phyloP scores from a whole-genome alignment of 176 grass and related monocot species.

The Musa schizocarpa region DNA sequence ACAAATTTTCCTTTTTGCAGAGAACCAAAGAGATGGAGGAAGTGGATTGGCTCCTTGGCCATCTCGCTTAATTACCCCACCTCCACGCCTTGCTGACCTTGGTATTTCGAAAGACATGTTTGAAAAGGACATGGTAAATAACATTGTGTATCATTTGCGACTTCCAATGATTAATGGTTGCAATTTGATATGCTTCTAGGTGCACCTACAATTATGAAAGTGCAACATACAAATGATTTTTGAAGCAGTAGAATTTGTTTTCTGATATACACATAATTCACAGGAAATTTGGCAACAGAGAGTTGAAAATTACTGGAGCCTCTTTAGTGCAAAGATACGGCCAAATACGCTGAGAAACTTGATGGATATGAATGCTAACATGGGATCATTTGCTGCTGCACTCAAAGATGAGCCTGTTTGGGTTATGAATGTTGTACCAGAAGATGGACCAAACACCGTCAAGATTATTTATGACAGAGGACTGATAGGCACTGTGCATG shows the following conservation, averaged over 20 bases:
- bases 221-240: not conserved
- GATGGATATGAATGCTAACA: slow-evolving; percentile 98
- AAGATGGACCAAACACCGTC: slow-evolving; percentile 88
- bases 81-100: slow-evolving; percentile 83
- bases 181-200: not conserved
- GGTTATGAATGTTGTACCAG: slow-evolving; percentile 92
- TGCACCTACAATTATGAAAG: not conserved
- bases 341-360: slow-evolving; percentile 69
- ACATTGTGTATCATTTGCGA: slow-evolving; percentile 4
- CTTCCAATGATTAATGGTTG: not conserved
- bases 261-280: slow-evolving; percentile 24
- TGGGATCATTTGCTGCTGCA: slow-evolving; percentile 90
- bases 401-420: slow-evolving; percentile 88
- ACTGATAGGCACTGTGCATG: slow-evolving; percentile 70
- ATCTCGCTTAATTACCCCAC: slow-evolving; percentile 66
- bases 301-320: slow-evolving; percentile 77
- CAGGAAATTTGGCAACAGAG: slow-evolving; percentile 96
- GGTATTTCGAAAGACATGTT: slow-evolving; percentile 61
- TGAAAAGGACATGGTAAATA: slow-evolving; percentile 80
- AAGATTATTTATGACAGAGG: slow-evolving; percentile 95
- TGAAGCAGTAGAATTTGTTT: slow-evolving; percentile 11
- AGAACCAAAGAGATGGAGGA: slow-evolving; percentile 79
- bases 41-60: slow-evolving; percentile 90
- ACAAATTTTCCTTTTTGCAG: slow-evolving; percentile 39
- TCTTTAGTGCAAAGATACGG: slow-evolving; percentile 63